phyloP scores from a whole-genome alignment of 352 stramenopile genomes.

The Pythium brachiatum region DNA sequence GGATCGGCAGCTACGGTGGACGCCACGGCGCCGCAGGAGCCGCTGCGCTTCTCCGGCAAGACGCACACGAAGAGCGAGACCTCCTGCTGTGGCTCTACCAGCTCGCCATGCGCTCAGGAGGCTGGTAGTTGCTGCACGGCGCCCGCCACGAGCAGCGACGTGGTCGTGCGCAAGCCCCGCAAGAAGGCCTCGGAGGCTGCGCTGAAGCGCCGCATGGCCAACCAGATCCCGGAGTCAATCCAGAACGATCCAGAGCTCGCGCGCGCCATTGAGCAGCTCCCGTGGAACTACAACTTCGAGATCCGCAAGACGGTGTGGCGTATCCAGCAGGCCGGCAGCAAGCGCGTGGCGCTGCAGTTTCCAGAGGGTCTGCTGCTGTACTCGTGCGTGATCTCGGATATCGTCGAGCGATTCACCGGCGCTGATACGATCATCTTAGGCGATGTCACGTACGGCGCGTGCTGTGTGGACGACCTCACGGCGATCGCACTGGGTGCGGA shows the following conservation, averaged over 20 bases:
- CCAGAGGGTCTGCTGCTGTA: conserved; percentile 98
- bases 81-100: conserved; percentile 9
- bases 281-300: conserved; percentile 99
- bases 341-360: conserved; percentile 97
- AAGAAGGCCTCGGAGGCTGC: conserved; percentile 59
- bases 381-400: conserved; percentile 97
- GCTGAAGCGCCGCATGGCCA: conserved; percentile 70
- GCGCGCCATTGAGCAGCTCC: conserved; percentile 93
- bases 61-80: background rate
- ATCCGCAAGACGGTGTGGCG: conserved; percentile 98
- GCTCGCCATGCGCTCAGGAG: background rate
- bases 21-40: conserved; percentile 14
- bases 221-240: conserved; percentile 91
- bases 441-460: conserved; percentile 99
- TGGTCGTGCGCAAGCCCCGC: conserved; percentile 41
- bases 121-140: conserved; percentile 17
- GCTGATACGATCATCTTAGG: conserved; percentile 94
- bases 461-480: conserved; percentile 98
- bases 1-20: background rate
- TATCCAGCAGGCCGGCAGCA: conserved; percentile 87
- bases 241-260: conserved; percentile 84
- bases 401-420: conserved; percentile 94
- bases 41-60: conserved; percentile 63
- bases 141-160: conserved; percentile 1
- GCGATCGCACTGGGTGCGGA: conserved; percentile 94